Percentiles rank a stretch among this genome's conserved stretches.
phyloP scores from a whole-genome alignment of 768 basidiomycete species.

The Guyanaporus albipodus region DNA sequence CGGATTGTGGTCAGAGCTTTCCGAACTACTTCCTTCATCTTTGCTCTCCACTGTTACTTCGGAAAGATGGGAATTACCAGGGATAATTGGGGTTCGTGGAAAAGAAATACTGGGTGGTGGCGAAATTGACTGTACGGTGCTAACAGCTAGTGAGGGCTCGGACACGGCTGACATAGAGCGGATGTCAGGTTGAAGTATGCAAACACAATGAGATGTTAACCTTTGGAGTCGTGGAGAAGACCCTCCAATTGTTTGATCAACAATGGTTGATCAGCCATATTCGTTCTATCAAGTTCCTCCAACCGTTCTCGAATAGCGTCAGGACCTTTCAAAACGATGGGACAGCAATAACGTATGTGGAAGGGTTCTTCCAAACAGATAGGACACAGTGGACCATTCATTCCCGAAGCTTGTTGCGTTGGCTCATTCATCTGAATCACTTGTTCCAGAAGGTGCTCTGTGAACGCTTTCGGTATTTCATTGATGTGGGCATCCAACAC shows the following conservation, averaged over 20 bases:
- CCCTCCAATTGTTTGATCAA: conserved; percentile 42
- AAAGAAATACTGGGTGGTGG: conserved; percentile 1
- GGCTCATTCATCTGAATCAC: not conserved
- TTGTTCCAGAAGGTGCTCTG: not conserved
- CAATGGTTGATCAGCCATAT: conserved; percentile 16
- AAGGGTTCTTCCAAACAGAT: conserved; percentile 43
- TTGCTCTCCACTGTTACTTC: conserved; percentile 36
- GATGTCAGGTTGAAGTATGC: conserved; percentile 8
- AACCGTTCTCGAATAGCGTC: conserved; percentile 44
- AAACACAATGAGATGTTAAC: conserved; percentile 10
- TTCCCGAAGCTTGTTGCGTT: not conserved
- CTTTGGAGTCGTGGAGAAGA: conserved; percentile 29
- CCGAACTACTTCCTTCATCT: conserved; percentile 40
- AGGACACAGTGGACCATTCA: conserved; percentile 33
- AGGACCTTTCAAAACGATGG: conserved; percentile 42
- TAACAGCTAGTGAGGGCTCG: not conserved
- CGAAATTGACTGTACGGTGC: no score
- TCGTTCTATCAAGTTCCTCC: conserved; percentile 35
- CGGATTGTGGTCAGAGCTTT: conserved; percentile 28
- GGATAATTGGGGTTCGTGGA: conserved; percentile 19
- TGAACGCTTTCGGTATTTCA: not conserved
- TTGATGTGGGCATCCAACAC: not conserved
- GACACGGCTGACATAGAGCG: conserved; percentile 4
- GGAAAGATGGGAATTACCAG: conserved; percentile 30
- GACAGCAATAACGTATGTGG: conserved; percentile 50